phyloP scores from a whole-genome alignment of 2,329 filamentous ascomycete species.

The Elsinoe arachidis region DNA sequence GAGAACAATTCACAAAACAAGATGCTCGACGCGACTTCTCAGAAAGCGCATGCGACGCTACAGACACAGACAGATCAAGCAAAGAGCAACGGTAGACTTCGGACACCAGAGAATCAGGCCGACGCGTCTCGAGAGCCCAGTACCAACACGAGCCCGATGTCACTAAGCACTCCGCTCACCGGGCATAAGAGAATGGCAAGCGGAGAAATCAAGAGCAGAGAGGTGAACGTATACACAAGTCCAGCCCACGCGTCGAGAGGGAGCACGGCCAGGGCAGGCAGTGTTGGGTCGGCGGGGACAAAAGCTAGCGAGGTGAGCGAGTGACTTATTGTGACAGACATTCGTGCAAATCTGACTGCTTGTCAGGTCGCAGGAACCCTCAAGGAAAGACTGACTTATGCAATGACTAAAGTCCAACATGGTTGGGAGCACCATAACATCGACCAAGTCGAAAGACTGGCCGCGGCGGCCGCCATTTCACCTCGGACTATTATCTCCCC shows the following conservation, averaged over 20 bases:
- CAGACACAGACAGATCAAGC: constrained; percentile 15
- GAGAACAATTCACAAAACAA: constrained; percentile 11
- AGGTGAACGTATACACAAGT: constrained; percentile 4
- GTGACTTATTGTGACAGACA: constrained; percentile 6
- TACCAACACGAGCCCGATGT: constrained; percentile 31
- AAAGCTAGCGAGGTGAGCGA: constrained; percentile 67
- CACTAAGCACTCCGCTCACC: constrained; percentile 33
- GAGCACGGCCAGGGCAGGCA: constrained; percentile 63
- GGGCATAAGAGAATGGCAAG: constrained; percentile 69
- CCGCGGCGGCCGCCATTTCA: constrained; percentile 51
- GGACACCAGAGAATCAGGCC: constrained; percentile 18
- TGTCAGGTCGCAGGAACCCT: constrained; percentile 66
- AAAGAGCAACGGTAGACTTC: constrained; percentile 9
- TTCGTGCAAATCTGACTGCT: not conserved
- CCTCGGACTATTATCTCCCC: constrained; percentile 14
- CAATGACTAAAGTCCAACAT: constrained; percentile 86
- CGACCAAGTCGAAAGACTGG: constrained; percentile 66
- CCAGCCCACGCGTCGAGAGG: constrained; percentile 26
- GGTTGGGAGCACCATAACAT: constrained; percentile 76
- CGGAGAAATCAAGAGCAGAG: constrained; percentile 57
- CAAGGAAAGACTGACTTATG: constrained; percentile 77
- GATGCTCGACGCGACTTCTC: constrained; percentile 1
- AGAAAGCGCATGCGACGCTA: constrained; percentile 14
- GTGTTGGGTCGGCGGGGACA: constrained; percentile 57
- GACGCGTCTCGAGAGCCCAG: constrained; percentile 18